Evolutionary conservation across 1,284 basidiomycete species (phyloP), one percentile per base, ranked within the genome.

Genomic region (Trametes polyzona): DNA sequence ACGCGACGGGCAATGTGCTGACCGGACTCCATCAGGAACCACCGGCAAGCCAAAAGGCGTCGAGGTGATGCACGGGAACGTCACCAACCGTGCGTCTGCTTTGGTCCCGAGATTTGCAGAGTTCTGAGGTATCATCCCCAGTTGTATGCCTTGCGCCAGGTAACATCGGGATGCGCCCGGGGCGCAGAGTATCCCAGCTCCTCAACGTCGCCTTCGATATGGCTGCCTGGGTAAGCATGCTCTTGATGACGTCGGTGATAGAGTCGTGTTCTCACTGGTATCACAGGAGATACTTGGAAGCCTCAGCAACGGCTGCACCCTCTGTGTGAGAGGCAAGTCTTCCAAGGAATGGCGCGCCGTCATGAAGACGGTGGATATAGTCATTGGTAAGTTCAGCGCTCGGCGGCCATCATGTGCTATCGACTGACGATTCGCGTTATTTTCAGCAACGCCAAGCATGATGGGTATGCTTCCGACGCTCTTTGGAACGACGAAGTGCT

Each of bases 151-250:
- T 81, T 35, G 65, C 73, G 17, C 83, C 83, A 19, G 83, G 83
- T 21, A 83, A 82, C 66, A 70, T 84, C 19, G 78, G 78, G 50
- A 83, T 86, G 81, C 59, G 69, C 19, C 80, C 80, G 8, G 82
- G 83, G 19, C 67, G 76, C 24, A 76, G 81, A 16, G 81, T 84
- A n/a, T 78, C 82, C 1, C 83, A 86, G 63, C 68, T 84, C 36
- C 76, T 84, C 71, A 84, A 84, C 58, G 79, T 86, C 35, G 79
- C 82, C 1, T 86, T 84, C 61, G 83, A 84, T 64, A 84, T 86
- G 82, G 83, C 81, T 35, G 81, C 81, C 40, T 86, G 83, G 83
- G 81, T 82, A 40, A 36, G 62, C 52, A 6, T 7, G 17, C 14
- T 14, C 39, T 29, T 35, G 6, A 32, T 10, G 19, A 19, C n/a